Evolutionary conservation across 2,329 filamentous ascomycete species (phyloP), one percentile per base, ranked within the genome.

Genomic region (Penicillium concentricum): DNA sequence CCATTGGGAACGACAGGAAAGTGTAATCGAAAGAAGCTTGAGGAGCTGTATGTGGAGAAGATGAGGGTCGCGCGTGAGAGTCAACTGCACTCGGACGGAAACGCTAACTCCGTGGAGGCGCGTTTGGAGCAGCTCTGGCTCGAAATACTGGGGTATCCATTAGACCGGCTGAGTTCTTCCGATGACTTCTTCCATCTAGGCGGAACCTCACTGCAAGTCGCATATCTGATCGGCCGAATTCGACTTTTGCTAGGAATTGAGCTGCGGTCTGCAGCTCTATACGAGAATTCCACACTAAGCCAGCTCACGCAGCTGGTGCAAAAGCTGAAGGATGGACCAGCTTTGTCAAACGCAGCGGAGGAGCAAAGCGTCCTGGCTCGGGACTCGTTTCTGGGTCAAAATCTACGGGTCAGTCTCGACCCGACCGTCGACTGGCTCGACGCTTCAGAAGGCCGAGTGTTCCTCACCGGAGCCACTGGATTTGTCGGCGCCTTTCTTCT

Each of bases 391-490:
- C 30, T 34, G 3, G 43, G 26, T 5, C n/a, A 22, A 15, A 28
- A 46, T 12, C 3, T 46, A 9, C 24, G 9, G 28, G 26, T n/a
- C 20, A 43, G 9, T 34, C 4, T 10, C 20, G 30, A 30, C 1
- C 26, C 39, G 8, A 15, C 32, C 5, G 2, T 37, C 20, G 30
- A 59, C n/a, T 59, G 57, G 57, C 9, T 20, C 6, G 15, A 15
- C 0, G 32, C 48, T 16, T 8, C 32, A 20, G 58, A 58, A 35
- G 58, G 58, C 9, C 18, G 32, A 5, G 20, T 61, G 1, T 51
- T 60, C n/a, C 12, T 60, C 1, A 58, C 55, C 3, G 58, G 55
- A 3, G 58, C 51, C 2, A 58, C 58, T 7, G 58, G 58, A 2
- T 60, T 60, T 16, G 30, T 58, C 3, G 55, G 54, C 15, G 42